phyloP scores from a whole-genome alignment of 192 early-diverging fungal genomes.

The Diversispora epigaea region DNA sequence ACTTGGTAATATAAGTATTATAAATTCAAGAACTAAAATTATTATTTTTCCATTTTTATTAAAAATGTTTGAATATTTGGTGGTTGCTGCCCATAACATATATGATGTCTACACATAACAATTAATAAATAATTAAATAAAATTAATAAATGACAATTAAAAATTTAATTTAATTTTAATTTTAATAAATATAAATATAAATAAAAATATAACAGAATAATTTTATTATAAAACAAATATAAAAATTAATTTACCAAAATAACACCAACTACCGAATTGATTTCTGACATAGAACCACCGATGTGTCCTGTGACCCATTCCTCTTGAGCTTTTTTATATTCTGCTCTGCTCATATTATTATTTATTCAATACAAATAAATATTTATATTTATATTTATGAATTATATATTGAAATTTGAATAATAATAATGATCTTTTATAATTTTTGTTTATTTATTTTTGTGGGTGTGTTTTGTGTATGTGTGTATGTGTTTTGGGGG shows the following conservation, averaged over 20 bases:
- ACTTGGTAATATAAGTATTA: constrained; percentile 22
- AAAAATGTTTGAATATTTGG: constrained; percentile 12
- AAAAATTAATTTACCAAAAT: constrained; percentile 38
- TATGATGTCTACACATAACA: constrained; percentile 9
- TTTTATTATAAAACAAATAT: no score
- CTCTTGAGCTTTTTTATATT: constrained; percentile 56
- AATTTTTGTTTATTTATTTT: neutral
- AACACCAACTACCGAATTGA: constrained; percentile 43
- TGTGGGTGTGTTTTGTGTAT: no score
- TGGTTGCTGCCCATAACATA: constrained; percentile 25
- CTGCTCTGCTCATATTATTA: neutral
- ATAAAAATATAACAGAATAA: neutral
- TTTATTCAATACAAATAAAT: no score
- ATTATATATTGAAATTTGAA: no score
- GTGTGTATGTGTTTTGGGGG: no score
- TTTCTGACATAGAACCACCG: constrained; percentile 53
- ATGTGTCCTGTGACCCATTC: constrained; percentile 54
- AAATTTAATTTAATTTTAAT: neutral
- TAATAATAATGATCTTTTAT: neutral
- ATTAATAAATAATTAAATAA: no score
- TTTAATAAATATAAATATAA: neutral
- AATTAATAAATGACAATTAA: neutral
- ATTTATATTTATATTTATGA: no score
- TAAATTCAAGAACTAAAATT: constrained; percentile 28
- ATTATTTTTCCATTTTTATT: neutral